phyloP scores from a whole-genome alignment of 805 yeast species.

The Saccharomyces jurei region DNA sequence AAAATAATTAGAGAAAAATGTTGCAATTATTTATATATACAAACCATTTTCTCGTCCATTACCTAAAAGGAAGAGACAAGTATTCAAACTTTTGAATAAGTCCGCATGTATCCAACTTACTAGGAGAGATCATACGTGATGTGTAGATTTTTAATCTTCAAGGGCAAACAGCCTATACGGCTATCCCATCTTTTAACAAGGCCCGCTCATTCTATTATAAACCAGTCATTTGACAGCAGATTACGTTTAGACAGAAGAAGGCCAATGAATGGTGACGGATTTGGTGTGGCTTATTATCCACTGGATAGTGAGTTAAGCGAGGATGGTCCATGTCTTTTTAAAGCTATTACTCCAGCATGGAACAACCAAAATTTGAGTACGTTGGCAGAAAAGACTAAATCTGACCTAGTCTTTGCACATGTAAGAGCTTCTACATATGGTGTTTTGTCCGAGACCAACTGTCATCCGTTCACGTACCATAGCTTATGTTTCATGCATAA shows the following conservation, averaged over 20 bases:
- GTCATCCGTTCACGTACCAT: slow-evolving; percentile 91
- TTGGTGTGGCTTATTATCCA: slow-evolving; percentile 91
- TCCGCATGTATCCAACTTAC: background rate
- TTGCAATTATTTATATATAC: background rate
- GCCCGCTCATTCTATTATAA: slow-evolving; percentile 95
- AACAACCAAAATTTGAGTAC: slow-evolving; percentile 84
- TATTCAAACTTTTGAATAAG: background rate
- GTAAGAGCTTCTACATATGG: slow-evolving; percentile 96
- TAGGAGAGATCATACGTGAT: slow-evolving; percentile 31
- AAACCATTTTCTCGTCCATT: background rate
- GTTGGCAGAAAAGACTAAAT: slow-evolving; percentile 79
- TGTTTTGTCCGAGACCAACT: slow-evolving; percentile 85
- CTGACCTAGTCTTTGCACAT: slow-evolving; percentile 83
- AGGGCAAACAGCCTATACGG: slow-evolving; percentile 82
- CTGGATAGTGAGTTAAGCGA: slow-evolving; percentile 44
- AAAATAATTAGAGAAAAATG: background rate
- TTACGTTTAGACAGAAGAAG: slow-evolving; percentile 78
- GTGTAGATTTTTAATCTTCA: slow-evolving; percentile 91
- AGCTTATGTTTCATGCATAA: slow-evolving; percentile 94
- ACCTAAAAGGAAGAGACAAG: background rate
- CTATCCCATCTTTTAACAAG: slow-evolving; percentile 80
- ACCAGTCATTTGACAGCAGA: slow-evolving; percentile 89
- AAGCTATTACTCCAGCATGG: slow-evolving; percentile 98
- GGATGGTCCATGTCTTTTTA: slow-evolving; percentile 82
- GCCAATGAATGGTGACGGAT: slow-evolving; percentile 97